Evolutionary conservation across 352 stramenopile genomes (phyloP), one percentile per base, ranked within the genome.

Genomic region (Pythium utonaiense): DNA sequence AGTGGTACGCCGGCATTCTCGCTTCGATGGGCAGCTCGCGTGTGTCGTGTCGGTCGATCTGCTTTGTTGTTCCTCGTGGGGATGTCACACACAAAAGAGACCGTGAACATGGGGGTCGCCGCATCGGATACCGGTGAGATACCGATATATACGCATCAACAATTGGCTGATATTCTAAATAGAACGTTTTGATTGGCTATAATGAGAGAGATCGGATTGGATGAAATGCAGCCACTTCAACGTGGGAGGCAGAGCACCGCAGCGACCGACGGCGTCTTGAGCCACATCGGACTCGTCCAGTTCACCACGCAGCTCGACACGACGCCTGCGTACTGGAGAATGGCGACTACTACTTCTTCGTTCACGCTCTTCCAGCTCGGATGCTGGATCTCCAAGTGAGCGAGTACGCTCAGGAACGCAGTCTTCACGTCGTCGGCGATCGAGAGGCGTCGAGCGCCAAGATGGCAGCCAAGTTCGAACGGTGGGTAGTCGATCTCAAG

Each of bases 1-100:
- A 96, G 77, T 98, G 91, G 74, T 98, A 98, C 44, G 91, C 91
- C n/a, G 92, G 92, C 92, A 93, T 93, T 2, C 10, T 67, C 36
- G 19, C 17, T n/a, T 14, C 27, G 14, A 6, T 9, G 7, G n/a
- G 50, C 6, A 30, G 28, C 5, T 34, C n/a, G n/a, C n/a, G n/a
- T n/a, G n/a, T n/a, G n/a, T n/a, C n/a, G 17, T 14, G 17, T 19
- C n/a, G 5, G 36, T 40, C 8, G 12, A 10, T 36, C 16, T 54
- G 25, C 31, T 36, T 54, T 24, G 9, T 54, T 56, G 14, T 28
- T 40, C 28, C 28, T 44, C 22, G 6, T 41, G 13, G 36, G 22
- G 36, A 44, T 57, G 28, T 57, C 36, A 55, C 49, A 55, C 49
- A 44, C 3, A 42, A 14, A 44, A 24, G 36, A 44, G 22, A n/a